These are phyloP conservation scores for Termitomyces sp. DNA, from an alignment of 768 basidiomycete species.

Conservation along the genomic window DNA sequence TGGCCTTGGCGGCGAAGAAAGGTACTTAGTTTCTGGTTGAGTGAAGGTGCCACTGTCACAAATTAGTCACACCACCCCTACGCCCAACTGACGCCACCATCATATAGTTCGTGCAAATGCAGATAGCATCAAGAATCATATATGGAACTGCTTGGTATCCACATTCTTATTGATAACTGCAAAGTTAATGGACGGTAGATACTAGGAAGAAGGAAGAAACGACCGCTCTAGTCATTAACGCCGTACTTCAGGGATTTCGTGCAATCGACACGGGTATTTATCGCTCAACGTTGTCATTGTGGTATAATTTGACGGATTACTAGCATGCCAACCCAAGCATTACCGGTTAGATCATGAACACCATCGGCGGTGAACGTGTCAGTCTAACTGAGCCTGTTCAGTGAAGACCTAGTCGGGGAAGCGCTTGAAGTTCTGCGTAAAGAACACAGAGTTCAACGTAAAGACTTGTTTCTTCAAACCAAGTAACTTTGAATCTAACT, in stretches of 20 bases:
- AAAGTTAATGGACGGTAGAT: not conserved
- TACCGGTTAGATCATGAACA: constrained; percentile 44
- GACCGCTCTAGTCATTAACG: constrained; percentile 59
- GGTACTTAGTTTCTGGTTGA: no score
- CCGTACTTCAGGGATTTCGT: constrained; percentile 72
- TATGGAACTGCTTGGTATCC: constrained; percentile 61
- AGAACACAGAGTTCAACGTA: constrained; percentile 58
- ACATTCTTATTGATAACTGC: constrained; percentile 2
- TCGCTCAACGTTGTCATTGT: not conserved
- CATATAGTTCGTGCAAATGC: constrained; percentile 4
- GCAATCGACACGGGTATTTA: constrained; percentile 77
- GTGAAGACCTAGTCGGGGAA: constrained; percentile 79
- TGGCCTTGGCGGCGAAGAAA: no score
- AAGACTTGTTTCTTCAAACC: constrained; percentile 76
- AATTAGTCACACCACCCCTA: not conserved
- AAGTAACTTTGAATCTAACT: constrained; percentile 42
- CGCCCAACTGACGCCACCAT: no score
- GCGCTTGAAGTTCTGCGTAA: constrained; percentile 56
- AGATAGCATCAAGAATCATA: constrained; percentile 41
- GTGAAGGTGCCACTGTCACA: not conserved
- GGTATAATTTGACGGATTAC: not conserved
- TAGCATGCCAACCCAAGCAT: constrained; percentile 71
- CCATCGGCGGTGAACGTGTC: not conserved
- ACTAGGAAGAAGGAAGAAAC: constrained; percentile 78
- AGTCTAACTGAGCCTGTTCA: constrained; percentile 20